Evolutionary conservation across 345 rosid genomes (phyloP).

Genomic region (Geranium brycei): DNA sequence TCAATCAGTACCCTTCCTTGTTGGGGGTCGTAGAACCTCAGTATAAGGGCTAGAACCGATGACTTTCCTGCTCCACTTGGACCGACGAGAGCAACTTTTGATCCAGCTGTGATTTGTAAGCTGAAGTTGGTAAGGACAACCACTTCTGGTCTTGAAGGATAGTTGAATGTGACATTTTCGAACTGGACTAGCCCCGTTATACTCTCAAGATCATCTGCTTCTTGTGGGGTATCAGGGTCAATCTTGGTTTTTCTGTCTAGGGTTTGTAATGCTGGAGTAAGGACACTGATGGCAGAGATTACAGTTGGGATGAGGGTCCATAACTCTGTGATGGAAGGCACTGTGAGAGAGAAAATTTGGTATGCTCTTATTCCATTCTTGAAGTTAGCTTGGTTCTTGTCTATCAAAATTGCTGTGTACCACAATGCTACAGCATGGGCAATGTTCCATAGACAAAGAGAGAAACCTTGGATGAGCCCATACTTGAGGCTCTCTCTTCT

Average conservation of each 20-base stretch:
- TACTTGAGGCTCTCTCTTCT: conserved; percentile 35
- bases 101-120: conserved; percentile 35
- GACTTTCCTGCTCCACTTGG: conserved; percentile 64
- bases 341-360: conserved; percentile 60
- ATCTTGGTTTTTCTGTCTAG: conserved; percentile 44
- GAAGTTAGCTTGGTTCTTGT: conserved; percentile 28
- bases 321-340: conserved; percentile 62
- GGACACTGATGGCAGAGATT: conserved; percentile 35
- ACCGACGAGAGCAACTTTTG: conserved; percentile 39
- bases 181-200: conserved; percentile 32
- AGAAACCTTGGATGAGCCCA: conserved; percentile 50
- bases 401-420: conserved; percentile 39
- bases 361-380: conserved; percentile 38
- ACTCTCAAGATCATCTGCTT: conserved; percentile 4
- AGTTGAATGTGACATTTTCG: conserved; percentile 33
- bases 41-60: conserved; percentile 42
- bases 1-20: conserved; percentile 34
- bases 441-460: conserved; percentile 57
- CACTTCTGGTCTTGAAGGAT: conserved; percentile 46
- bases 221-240: conserved; percentile 26
- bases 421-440: conserved; percentile 62
- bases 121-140: conserved; percentile 36
- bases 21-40: conserved; percentile 33
- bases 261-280: conserved; percentile 42
- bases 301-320: conserved; percentile 51